A percentile compares a stretch with the other conserved stretches of the same genome.
phyloP scores from a whole-genome alignment of 2,329 filamentous ascomycete genomes.

The Ceratocystis smalleyi region DNA sequence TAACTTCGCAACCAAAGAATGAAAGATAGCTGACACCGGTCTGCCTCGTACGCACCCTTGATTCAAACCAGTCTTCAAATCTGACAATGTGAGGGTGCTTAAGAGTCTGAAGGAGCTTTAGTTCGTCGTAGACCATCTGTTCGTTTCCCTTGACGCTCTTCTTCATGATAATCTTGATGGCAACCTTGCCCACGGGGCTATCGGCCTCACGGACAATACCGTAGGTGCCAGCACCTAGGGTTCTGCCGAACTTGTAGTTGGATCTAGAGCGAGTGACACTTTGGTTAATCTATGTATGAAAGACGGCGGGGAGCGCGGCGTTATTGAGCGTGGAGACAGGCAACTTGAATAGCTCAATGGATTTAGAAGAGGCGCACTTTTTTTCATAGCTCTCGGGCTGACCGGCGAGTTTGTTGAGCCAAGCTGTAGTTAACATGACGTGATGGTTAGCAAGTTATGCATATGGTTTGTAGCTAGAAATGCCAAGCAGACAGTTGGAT shows the following conservation, averaged over 20 bases:
- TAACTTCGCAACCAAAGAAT: neutral
- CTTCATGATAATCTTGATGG: slow-evolving; percentile 98
- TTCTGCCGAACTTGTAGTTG: slow-evolving; percentile 83
- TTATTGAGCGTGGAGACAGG: neutral
- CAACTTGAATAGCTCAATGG: neutral
- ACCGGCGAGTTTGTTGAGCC: slow-evolving; percentile 84
- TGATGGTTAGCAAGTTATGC: slow-evolving; percentile 12
- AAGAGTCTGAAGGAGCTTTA: slow-evolving; percentile 80
- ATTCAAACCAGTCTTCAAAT: slow-evolving; percentile 99
- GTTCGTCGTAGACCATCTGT: slow-evolving; percentile 95
- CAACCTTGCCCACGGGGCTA: slow-evolving; percentile 62
- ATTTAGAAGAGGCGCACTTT: slow-evolving; percentile 46
- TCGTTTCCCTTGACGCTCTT: slow-evolving; percentile 98
- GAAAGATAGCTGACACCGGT: neutral
- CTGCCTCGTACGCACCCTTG: slow-evolving; percentile 56
- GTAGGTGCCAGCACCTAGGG: slow-evolving; percentile 91
- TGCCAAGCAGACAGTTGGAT: neutral
- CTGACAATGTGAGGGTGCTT: slow-evolving; percentile 91
- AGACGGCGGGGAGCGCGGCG: neutral
- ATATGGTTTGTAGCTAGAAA: neutral
- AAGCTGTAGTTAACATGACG: slow-evolving; percentile 15
- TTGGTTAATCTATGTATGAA: slow-evolving; percentile 19
- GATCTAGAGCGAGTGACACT: slow-evolving; percentile 35
- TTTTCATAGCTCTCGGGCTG: slow-evolving; percentile 98
- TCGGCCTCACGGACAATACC: slow-evolving; percentile 95